Conservation (phyloP, 306 rosid species). For the Malus sieversii region DNA sequence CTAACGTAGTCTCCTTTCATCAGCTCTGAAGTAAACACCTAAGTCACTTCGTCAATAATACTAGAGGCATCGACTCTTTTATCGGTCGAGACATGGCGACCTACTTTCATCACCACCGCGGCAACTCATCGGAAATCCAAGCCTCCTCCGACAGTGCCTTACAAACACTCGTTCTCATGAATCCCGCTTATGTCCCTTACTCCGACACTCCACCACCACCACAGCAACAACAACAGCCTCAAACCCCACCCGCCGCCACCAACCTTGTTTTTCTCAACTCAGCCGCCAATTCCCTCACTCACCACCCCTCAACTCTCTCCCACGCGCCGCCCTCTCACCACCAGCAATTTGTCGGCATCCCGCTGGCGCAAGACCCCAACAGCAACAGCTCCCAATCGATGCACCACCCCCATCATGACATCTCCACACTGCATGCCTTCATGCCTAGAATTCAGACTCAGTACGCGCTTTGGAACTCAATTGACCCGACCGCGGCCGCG, state of each 20-base stretch:
- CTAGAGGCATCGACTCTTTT: neutral
- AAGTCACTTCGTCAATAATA: neutral
- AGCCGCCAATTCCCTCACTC: conserved; percentile 26
- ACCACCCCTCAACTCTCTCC: conserved; percentile 13
- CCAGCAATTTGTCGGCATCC: conserved; percentile 66
- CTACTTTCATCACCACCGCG: conserved; percentile 62
- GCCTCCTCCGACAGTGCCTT: conserved; percentile 49
- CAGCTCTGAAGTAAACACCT: conserved; percentile 3
- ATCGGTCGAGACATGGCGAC: conserved; percentile 48
- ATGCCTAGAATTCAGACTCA: conserved; percentile 54
- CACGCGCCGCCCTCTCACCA: conserved; percentile 66
- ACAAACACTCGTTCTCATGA: conserved; percentile 87
- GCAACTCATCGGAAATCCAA: conserved; percentile 66
- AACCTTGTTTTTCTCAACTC: conserved; percentile 29
- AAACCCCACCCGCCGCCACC: conserved; percentile 28
- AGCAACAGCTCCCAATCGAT: conserved; percentile 29
- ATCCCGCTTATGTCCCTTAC: conserved; percentile 66
- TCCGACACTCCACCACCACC: conserved; percentile 68
- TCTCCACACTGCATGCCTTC: conserved; percentile 79
- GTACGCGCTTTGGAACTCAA: conserved; percentile 63
- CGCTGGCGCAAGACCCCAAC: conserved; percentile 44
- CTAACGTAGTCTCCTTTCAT: conserved; percentile 16
- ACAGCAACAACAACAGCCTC: conserved; percentile 18
- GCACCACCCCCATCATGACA: conserved; percentile 40
- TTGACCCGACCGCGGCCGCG: conserved; percentile 51